Evolutionary conservation across 805 yeast genomes (phyloP), one percentile per base, ranked within the genome.

Genomic region (Saccharomycopsis sp.): DNA sequence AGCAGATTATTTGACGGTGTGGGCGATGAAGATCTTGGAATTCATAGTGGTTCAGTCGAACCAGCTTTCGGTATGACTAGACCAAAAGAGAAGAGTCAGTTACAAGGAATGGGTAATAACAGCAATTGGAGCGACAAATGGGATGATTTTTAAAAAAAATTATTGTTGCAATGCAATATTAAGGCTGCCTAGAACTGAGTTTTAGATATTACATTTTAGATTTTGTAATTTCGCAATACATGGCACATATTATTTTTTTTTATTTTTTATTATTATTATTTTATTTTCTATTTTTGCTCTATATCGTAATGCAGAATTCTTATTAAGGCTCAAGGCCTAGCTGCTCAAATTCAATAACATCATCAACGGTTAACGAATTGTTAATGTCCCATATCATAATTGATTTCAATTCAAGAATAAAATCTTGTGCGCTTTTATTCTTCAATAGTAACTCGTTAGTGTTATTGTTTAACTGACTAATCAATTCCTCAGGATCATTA

Each of bases 11-110:
- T 81, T 58, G 82, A 78, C 53, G 79, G 75, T 5, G 53, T 79
- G 19, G 74, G 67, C 16, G 63, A 62, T 8, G 70, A 64, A 23
- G 61, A 51, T 16, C 24, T 44, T 14, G 54, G 44, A 6, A 38
- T 38, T 14, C 40, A 47, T 9, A 54, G 47, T 16, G 55, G 40
- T 50, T 65, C 38, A 56, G 66, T 77, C 14, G 75, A 71, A 46
- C 79, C 81, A 20, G 88, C 90, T 3, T 81, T 81, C 65, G 93
- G 93, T 3, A 54, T 74, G 50, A 55, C 64, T 36, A 76, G 66
- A 57, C 88, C 89, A 20, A 63, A 64, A 51, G 71, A 75, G 54
- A 74, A 70, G 62, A 74, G 85, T n/a, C 69, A 70, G 44, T 63
- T 81, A 51, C 68, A 72, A 32, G 76, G 85, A 32, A 55, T 72